These are phyloP conservation scores for Solanum aculeatissimum DNA, from an alignment of 305 asterid genomes.

Conservation along the genomic window DNA sequence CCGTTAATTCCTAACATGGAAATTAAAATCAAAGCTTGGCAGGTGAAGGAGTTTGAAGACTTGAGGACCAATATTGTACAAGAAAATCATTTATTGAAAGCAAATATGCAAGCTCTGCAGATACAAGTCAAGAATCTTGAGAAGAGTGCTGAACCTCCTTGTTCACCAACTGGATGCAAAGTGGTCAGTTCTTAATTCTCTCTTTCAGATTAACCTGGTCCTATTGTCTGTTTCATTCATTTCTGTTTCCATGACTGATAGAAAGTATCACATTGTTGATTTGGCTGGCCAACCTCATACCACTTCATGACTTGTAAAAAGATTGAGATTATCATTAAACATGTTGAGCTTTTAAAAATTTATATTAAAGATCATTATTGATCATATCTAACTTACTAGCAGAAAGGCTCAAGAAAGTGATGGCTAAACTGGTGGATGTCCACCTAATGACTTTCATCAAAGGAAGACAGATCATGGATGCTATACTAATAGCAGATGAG, in stretches of 20 bases:
- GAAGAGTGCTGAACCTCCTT: constrained; percentile 14
- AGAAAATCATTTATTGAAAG: constrained; percentile 39
- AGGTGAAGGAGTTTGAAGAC: constrained; percentile 65
- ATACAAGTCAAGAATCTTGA: constrained; percentile 38
- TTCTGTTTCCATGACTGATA: background rate
- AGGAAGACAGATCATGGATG: too few relatives aligned
- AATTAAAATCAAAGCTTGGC: constrained; percentile 43
- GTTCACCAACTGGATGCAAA: constrained; percentile 21
- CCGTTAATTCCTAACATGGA: constrained; percentile 31
- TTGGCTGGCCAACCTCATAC: background rate
- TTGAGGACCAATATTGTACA: constrained; percentile 34
- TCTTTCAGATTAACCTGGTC: background rate
- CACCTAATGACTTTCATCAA: too few relatives aligned
- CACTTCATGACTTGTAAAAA: background rate
- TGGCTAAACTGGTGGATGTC: too few relatives aligned
- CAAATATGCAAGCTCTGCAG: constrained; percentile 35
- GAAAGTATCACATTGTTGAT: background rate
- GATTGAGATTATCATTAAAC: background rate
- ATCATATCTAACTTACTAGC: background rate
- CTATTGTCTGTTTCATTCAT: background rate
- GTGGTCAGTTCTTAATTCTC: constrained; percentile 20
- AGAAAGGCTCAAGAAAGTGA: too few relatives aligned
- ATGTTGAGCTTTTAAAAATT: background rate
- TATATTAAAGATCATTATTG: background rate
- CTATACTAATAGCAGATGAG: too few relatives aligned